Conservation (phyloP, 2,329 filamentous ascomycete genomes). For the Knoxdaviesia proteae region DNA sequence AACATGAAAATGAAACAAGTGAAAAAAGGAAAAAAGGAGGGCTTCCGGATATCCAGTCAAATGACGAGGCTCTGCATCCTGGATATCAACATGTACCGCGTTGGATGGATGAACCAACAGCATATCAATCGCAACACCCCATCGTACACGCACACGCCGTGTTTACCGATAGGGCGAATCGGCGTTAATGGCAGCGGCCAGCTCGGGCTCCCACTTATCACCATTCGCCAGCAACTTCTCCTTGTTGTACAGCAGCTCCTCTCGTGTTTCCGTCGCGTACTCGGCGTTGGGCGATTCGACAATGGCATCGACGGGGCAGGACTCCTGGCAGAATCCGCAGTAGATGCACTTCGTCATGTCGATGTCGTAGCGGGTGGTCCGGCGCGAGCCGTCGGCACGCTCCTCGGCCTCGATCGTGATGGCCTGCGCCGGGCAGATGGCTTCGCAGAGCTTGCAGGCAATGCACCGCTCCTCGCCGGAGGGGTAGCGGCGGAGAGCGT, state of each 20-base stretch:
- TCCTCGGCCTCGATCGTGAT: constrained; percentile 99
- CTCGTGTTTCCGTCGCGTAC: constrained; percentile 48
- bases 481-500: constrained; percentile 87
- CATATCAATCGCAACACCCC: not conserved
- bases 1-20: not conserved
- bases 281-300: constrained; percentile 43
- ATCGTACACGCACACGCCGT: not conserved
- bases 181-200: constrained; percentile 77
- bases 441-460: constrained; percentile 98
- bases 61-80: not conserved
- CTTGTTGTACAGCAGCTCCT: constrained; percentile 97
- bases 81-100: no score
- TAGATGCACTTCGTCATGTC: constrained; percentile 99
- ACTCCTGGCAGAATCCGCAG: constrained; percentile 98
- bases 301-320: constrained; percentile 90
- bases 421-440: constrained; percentile 88
- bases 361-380: constrained; percentile 95
- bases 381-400: constrained; percentile 81
- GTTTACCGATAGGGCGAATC: constrained; percentile 75
- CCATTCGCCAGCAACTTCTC: constrained; percentile 76
- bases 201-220: constrained; percentile 94
- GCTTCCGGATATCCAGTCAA: not conserved
- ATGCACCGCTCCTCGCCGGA: constrained; percentile 98
- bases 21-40: not conserved
- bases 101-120: not conserved